A percentile compares a stretch with the other conserved stretches of the same genome.
phyloP scores from a whole-genome alignment of 495 filamentous ascomycete genomes.

The Daldinia concentrica region DNA sequence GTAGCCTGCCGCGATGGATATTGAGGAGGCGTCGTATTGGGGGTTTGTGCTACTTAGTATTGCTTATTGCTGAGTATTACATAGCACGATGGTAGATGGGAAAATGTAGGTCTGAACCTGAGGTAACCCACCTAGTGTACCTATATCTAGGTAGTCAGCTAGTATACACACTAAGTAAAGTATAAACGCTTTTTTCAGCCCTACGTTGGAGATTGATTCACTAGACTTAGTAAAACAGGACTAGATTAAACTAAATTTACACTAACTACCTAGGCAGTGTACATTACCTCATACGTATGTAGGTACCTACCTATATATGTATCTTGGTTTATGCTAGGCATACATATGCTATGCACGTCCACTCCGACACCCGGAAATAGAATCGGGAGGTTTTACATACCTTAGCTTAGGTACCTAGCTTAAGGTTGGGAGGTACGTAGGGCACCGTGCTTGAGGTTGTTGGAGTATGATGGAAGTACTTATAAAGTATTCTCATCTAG shows the following conservation, averaged over 20 bases:
- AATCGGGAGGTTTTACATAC: neutral
- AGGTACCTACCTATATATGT: neutral
- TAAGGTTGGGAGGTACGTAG: no score
- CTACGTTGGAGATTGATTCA: neutral
- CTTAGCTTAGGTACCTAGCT: neutral
- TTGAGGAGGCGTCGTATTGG: neutral
- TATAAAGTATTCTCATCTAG: no score
- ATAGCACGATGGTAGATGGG: no score
- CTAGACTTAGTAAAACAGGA: neutral
- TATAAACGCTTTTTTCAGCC: neutral
- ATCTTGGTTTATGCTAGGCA: neutral
- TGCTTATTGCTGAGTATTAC: no score
- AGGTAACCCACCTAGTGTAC: neutral
- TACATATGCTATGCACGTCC: constrained; percentile 34
- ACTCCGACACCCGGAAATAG: constrained; percentile 31
- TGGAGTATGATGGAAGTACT: no score
- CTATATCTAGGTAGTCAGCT: no score
- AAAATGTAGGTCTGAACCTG: neutral
- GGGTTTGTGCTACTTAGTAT: neutral
- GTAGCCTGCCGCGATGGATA: neutral
- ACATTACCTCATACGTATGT: no score
- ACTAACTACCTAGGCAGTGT: neutral
- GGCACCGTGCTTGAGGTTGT: no score
- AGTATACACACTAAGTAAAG: neutral
- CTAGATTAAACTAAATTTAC: neutral